Conservation (phyloP, 1,139 yeast genomes). For the Meyerozyma elateridarum region DNA sequence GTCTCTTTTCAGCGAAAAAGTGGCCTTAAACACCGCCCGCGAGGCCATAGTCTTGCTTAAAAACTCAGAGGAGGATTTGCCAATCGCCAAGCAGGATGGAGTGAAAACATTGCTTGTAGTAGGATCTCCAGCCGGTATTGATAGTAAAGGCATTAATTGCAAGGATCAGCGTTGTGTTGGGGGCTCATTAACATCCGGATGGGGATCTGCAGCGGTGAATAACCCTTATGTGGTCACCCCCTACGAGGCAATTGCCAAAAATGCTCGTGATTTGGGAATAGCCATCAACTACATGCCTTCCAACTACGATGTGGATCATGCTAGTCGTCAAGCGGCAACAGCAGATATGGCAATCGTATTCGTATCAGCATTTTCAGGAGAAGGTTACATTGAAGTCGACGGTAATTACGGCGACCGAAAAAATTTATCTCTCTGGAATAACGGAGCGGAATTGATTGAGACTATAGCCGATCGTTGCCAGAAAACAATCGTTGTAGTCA, state of each 20-base stretch:
- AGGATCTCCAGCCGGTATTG: constrained; percentile 46
- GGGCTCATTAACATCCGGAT: constrained; percentile 18
- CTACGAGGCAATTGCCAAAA: constrained; percentile 43
- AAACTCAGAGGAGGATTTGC: constrained; percentile 47
- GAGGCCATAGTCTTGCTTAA: constrained; percentile 55
- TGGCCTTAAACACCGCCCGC: constrained; percentile 51
- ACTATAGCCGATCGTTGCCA: constrained; percentile 44
- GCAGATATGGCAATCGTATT: constrained; percentile 52
- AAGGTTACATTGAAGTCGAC: constrained; percentile 54
- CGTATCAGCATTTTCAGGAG: constrained; percentile 53
- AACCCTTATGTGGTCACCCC: constrained; percentile 55
- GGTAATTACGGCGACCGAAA: constrained; percentile 58
- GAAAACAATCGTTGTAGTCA: constrained; percentile 54
- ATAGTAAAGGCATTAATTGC: constrained; percentile 45
- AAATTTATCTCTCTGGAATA: constrained; percentile 55
- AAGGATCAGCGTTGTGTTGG: constrained; percentile 40
- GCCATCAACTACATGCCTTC: constrained; percentile 41
- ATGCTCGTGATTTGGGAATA: constrained; percentile 40
- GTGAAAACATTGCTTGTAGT: constrained; percentile 41
- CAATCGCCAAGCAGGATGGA: constrained; percentile 41
- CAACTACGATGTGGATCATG: constrained; percentile 40
- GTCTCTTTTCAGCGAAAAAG: constrained; percentile 42
- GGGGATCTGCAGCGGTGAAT: constrained; percentile 47
- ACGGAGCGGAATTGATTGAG: constrained; percentile 52
- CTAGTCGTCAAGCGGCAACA: constrained; percentile 41